These are phyloP conservation scores for Xylaria sp. DNA, from an alignment of 2,329 filamentous ascomycete genomes.

Conservation along the genomic window DNA sequence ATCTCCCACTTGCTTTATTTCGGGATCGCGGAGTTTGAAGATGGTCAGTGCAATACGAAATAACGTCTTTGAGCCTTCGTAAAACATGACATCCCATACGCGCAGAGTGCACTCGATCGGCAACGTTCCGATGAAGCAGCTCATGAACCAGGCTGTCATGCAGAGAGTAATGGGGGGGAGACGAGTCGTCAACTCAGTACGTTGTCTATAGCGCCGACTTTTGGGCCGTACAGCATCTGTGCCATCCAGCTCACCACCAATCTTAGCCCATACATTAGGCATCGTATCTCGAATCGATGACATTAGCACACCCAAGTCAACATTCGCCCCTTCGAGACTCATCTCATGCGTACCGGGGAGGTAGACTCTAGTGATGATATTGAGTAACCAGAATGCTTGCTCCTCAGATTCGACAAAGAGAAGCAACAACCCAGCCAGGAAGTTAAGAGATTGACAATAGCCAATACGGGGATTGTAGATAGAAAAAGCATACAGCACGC, in stretches of 20 bases:
- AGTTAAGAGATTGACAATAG: slow-evolving; percentile 96
- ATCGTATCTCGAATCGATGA: slow-evolving; percentile 82
- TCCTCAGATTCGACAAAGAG: slow-evolving; percentile 90
- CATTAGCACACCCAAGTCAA: slow-evolving; percentile 95
- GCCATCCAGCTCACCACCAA: slow-evolving; percentile 78
- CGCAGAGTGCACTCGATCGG: slow-evolving; percentile 91
- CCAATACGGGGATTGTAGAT: slow-evolving; percentile 91
- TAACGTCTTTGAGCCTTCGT: slow-evolving; percentile 91
- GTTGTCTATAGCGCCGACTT: slow-evolving; percentile 53
- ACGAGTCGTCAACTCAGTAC: slow-evolving; percentile 59
- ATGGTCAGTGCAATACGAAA: slow-evolving; percentile 92
- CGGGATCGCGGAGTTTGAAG: slow-evolving; percentile 85
- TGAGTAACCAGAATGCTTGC: slow-evolving; percentile 91
- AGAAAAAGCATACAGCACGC: slow-evolving; percentile 88
- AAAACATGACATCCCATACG: slow-evolving; percentile 96
- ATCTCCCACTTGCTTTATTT: slow-evolving; percentile 82
- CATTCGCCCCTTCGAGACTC: slow-evolving; percentile 89
- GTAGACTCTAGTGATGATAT: slow-evolving; percentile 88
- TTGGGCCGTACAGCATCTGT: slow-evolving; percentile 51
- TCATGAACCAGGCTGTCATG: slow-evolving; percentile 98
- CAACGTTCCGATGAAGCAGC: slow-evolving; percentile 90
- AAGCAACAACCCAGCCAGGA: slow-evolving; percentile 87
- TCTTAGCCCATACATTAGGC: slow-evolving; percentile 86
- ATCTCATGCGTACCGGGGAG: slow-evolving; percentile 92
- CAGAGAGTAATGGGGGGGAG: slow-evolving; percentile 91